Evolutionary conservation across 768 basidiomycete genomes (phyloP), one percentile per base, ranked within the genome.

Genomic region (Baorangia bicolor): DNA sequence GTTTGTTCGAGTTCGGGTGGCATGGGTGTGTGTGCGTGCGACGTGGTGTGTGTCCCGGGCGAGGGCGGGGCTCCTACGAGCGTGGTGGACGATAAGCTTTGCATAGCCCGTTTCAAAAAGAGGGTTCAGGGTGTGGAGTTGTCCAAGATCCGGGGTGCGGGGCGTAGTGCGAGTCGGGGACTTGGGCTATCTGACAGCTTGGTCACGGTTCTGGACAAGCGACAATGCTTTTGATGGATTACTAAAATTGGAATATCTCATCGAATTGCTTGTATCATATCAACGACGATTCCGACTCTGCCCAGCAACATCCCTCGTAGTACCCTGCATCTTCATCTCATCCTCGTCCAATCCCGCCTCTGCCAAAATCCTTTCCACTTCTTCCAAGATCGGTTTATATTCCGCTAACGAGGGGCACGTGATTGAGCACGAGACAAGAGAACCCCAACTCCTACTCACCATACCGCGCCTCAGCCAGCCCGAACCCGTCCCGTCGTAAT

Each of bases 281-380:
- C 53, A 71, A 35, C 78, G 71, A 27, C 78, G 75, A 57, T 81
- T 79, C 2, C 88, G 76, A 69, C 80, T 89, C 62, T 82, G 77
- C 8, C 76, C 79, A 28, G 64, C 64, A 14, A 51, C 64, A 55
- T 68, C 51, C 73, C 77, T 79, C 18, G 75, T 78, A 5, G 75
- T 78, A 5, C 83, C 85, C 23, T 80, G 80, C 56, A 74, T 75
- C 62, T 77, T 77, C 81, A 92, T 89, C 63, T 92, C 90, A 21
- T 90, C 87, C 57, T 90, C 88, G 55, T 94, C 90, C 49, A 94
- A 69, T 0, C 92, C 93, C 0, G 94, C 92, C 62, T 92, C 91
- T 11, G 81, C 82, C 48, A 93, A 70, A 40, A 94, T 94, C 61
- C 81, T 87, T 66, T 92, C 91, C 3, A 94, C 87, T 66, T 94